Base-by-base conservation (phyloP, 108 stramenopile genomes). In the Skeletonema costatum region DNA sequence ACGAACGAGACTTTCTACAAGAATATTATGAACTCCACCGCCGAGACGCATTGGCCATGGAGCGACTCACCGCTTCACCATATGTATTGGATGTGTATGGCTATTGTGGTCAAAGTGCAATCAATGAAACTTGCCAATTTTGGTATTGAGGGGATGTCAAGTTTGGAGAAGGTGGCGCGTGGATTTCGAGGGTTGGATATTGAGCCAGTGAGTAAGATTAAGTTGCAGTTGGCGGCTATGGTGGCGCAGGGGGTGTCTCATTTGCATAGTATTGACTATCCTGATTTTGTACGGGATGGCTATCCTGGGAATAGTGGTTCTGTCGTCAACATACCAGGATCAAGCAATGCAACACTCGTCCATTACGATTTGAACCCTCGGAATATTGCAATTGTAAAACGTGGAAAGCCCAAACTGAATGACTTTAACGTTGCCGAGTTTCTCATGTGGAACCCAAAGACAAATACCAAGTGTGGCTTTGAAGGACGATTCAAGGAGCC, bases 41-140 rank as follows among this genome's bases (percentile, higher is more conserved):
- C 17, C 78, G 88, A 51, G 95, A 96, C 76, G 95, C 95, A 4
- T 82, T 96, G 6, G 95, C 95, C 48, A 93, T 93, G 92, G 95
- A 96, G 71, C 84, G 92, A 4, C 74, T 96, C 44, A 90, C 90
- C 30, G 85, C 73, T 64, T 89, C 88, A 14, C 88, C 91, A 17
- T 91, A 84, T 65, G 90, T 96, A 1, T 71, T 96, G 63, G 75
- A 96, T 74, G 89, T 93, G 11, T 92, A 93, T 64, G 95, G 92
- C 1, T 93, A 90, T 62, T 96, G 95, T 70, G 95, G 92, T 41
- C 92, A 96, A 69, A 88, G 87, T 38, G 95, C 92, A 11, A 75
- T 96, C 60, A 96, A 96, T 68, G 95, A 96, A 96, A 80, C 60
- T 89, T 4, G 95, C 95, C 14, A 82, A 88, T 56, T 92, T 92